Conservation (phyloP, 495 filamentous ascomycete species). For the Cudoniella acicularis region DNA sequence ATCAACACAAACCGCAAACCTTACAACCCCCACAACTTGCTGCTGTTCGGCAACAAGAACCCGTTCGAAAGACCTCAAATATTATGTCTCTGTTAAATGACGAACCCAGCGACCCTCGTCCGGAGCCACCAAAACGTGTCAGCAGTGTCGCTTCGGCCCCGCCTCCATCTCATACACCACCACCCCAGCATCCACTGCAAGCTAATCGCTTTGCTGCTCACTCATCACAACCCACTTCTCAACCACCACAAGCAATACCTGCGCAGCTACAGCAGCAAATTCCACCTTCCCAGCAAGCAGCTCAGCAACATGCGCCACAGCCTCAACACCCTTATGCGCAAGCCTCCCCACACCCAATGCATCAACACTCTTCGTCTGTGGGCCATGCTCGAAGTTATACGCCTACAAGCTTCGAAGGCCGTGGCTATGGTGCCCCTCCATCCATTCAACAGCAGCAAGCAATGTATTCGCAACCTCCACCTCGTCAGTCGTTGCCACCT, state of each 20-base stretch:
- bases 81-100: slow-evolving; percentile 59
- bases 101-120: slow-evolving; percentile 49
- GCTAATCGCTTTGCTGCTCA: slow-evolving; percentile 13
- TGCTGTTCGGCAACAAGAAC: slow-evolving; percentile 44
- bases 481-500: slow-evolving; percentile 18
- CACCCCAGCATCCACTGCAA: slow-evolving; percentile 20
- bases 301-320: slow-evolving; percentile 35
- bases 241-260: slow-evolving; percentile 5
- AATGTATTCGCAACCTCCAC: slow-evolving; percentile 19
- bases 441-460: slow-evolving; percentile 20
- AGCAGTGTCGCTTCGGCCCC: slow-evolving; percentile 13
- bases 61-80: slow-evolving; percentile 47
- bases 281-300: slow-evolving; percentile 20
- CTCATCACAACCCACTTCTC: slow-evolving; percentile 7
- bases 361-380: slow-evolving; percentile 29
- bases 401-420: slow-evolving; percentile 27
- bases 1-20: not conserved
- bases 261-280: slow-evolving; percentile 13
- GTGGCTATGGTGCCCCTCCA: slow-evolving; percentile 24
- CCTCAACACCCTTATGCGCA: slow-evolving; percentile 24
- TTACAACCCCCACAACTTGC: slow-evolving; percentile 36
- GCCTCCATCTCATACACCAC: slow-evolving; percentile 17
- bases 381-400: slow-evolving; percentile 28
- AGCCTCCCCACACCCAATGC: slow-evolving; percentile 32
- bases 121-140: slow-evolving; percentile 43